phyloP scores from a whole-genome alignment of 305 asterid genomes.

The Fraxinus floribunda region DNA sequence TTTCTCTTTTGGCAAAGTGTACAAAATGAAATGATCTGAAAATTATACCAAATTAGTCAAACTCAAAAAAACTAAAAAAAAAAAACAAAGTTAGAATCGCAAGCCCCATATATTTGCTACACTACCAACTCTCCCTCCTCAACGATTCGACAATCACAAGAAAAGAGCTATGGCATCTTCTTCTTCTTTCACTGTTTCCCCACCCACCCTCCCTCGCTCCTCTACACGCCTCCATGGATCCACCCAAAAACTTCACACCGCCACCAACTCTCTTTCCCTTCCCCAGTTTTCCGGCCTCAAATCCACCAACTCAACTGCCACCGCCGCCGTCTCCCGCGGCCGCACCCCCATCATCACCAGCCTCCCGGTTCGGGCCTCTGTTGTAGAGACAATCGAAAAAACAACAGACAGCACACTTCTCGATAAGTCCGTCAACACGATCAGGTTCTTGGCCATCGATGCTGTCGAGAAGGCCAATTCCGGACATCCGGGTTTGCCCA shows the following conservation, averaged over 20 bases:
- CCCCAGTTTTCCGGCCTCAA: slow-evolving; percentile 7
- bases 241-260: background rate
- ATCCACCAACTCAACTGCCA: background rate
- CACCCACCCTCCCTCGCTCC: background rate
- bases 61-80: background rate
- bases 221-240: slow-evolving; percentile 6
- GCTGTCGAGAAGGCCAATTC: slow-evolving; percentile 62
- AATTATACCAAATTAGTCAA: background rate
- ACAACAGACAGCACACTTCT: slow-evolving; percentile 34
- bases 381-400: slow-evolving; percentile 39
- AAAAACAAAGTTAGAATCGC: background rate
- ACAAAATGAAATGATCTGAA: background rate
- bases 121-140: background rate
- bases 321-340: slow-evolving; percentile 15
- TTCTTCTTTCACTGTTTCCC: background rate
- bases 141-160: slow-evolving; percentile 16
- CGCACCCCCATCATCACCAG: slow-evolving; percentile 18
- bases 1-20: background rate
- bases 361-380: slow-evolving; percentile 34
- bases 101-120: background rate
- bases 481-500: slow-evolving; percentile 61
- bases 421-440: slow-evolving; percentile 49
- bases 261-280: background rate
- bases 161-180: slow-evolving; percentile 18
- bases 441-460: slow-evolving; percentile 51